Evolutionary conservation across 208 protist genomes (phyloP).

Genomic region (Leishmania mexicana): DNA sequence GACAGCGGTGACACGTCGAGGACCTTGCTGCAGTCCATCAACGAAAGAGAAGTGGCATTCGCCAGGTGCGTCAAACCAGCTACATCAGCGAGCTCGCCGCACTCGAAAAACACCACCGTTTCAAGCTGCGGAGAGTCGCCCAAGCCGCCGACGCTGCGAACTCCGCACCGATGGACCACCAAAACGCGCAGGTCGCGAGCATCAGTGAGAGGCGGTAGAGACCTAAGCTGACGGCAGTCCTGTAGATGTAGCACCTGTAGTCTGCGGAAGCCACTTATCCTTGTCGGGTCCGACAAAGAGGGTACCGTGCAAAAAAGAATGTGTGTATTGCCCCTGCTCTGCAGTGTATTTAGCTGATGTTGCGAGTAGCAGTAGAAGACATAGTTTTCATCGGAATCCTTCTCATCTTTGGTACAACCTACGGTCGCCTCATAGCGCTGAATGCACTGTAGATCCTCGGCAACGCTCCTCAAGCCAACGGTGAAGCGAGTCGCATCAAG

Average conservation of each 20-base stretch:
- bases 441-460: neutral
- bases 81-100: constrained; percentile 8
- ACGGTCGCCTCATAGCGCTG: neutral
- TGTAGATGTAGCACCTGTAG: constrained; percentile 11
- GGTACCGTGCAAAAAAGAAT: constrained; percentile 4
- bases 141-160: constrained; percentile 4
- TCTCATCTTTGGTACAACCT: neutral
- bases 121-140: constrained; percentile 1
- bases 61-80: neutral
- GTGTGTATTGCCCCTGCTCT: neutral
- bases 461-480: neutral
- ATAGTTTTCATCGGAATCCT: neutral
- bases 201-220: neutral
- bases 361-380: neutral
- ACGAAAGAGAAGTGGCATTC: neutral
- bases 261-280: neutral
- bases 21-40: constrained; percentile 1
- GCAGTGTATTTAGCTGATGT: neutral
- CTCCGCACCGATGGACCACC: neutral
- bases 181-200: neutral
- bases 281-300: constrained; percentile 6
- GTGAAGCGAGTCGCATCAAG: neutral
- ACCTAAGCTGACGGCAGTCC: constrained; percentile 6
- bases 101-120: neutral
- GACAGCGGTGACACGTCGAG: neutral